These are phyloP conservation scores for Neurospora discreta DNA, from an alignment of 495 filamentous ascomycete genomes.

Conservation along the genomic window DNA sequence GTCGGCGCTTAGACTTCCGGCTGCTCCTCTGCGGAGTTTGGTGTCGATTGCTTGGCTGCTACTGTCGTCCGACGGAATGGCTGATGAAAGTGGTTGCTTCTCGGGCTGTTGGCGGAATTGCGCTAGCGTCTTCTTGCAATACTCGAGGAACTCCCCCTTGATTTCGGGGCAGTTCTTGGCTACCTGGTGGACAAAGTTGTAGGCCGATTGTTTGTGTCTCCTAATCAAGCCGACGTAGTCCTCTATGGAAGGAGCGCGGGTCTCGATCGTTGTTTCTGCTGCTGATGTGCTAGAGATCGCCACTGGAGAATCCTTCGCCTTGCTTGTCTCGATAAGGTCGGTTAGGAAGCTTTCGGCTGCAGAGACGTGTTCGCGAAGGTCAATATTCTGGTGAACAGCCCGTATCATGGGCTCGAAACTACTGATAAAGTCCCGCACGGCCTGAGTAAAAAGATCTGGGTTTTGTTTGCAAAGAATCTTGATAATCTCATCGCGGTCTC, in stretches of 20 bases:
- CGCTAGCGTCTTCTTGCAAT: conserved; percentile 22
- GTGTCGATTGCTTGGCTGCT: background rate
- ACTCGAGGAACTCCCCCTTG: conserved; percentile 33
- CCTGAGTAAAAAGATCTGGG: conserved; percentile 49
- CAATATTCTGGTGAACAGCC: conserved; percentile 48
- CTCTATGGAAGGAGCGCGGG: conserved; percentile 40
- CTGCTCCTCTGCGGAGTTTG: conserved; percentile 11
- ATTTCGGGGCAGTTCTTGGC: conserved; percentile 50
- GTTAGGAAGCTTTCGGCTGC: conserved; percentile 47
- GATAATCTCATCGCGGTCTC: conserved; percentile 50
- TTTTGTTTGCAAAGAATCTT: conserved; percentile 43
- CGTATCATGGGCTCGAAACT: conserved; percentile 60
- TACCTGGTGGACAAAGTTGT: conserved; percentile 52
- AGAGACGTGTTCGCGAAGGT: conserved; percentile 46
- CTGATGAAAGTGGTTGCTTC: background rate
- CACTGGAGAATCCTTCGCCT: conserved; percentile 16
- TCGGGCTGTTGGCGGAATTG: conserved; percentile 14
- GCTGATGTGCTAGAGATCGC: background rate
- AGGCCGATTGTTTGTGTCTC: conserved; percentile 40
- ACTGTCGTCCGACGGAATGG: background rate
- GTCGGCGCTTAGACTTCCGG: conserved; percentile 31
- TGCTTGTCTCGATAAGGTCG: conserved; percentile 45
- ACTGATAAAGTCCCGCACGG: conserved; percentile 41
- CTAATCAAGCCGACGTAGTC: conserved; percentile 49
- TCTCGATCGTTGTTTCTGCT: conserved; percentile 2